Evolutionary conservation across 2,329 filamentous ascomycete genomes (phyloP).

Genomic region (Sporothrix pallida): DNA sequence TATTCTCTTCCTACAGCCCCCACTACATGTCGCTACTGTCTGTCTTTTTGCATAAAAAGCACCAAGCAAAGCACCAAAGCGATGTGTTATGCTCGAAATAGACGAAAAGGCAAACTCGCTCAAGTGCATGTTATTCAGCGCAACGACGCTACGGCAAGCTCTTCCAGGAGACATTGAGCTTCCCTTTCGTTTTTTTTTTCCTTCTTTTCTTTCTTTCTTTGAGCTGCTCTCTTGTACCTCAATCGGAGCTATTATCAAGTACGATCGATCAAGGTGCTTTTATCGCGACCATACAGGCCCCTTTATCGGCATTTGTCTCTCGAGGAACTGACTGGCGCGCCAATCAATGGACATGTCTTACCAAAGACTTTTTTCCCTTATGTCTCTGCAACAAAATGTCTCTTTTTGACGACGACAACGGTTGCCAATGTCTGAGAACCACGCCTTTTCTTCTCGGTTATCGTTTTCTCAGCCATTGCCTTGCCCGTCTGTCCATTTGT

Average conservation of each 20-base stretch:
- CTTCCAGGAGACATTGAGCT: not conserved
- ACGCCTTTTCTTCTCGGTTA: not conserved
- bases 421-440: constrained; percentile 22
- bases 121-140: constrained; percentile 27
- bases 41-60: constrained; percentile 1
- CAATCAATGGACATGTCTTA: constrained; percentile 10
- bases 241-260: no score
- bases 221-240: not conserved
- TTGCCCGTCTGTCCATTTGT: no score
- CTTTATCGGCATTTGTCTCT: not conserved
- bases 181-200: not conserved
- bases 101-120: not conserved
- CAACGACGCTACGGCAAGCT: constrained; percentile 12
- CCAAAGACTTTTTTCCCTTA: not conserved
- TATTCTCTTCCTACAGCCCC: not conserved
- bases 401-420: not conserved
- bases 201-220: not conserved
- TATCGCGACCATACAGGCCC: not conserved
- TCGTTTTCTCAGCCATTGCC: not conserved
- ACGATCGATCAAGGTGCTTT: not conserved
- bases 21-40: not conserved
- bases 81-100: not conserved
- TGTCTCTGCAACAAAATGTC: not conserved
- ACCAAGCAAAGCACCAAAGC: not conserved
- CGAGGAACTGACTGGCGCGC: constrained; percentile 15